Base-by-base conservation (phyloP, 495 filamentous ascomycete species). In the Beverwykella pulmonaria region DNA sequence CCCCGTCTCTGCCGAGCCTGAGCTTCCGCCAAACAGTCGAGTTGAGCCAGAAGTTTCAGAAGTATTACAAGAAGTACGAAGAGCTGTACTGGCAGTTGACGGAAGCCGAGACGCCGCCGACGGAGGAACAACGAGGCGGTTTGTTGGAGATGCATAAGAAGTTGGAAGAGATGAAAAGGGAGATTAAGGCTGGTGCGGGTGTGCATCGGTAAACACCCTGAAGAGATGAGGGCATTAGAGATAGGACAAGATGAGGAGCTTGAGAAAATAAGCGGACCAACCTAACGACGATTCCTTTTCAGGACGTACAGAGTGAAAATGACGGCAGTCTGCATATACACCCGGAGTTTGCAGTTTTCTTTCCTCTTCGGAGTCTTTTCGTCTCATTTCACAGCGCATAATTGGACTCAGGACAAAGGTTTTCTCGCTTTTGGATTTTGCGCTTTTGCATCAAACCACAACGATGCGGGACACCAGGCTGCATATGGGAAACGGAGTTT, bases 111-210 rank as follows among this genome's bases (percentile, higher is more conserved):
- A 54, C 20, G 20, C 15, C 70, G n/a, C 72, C 72, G 30, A 70
- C 41, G 17, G 62, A 63, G 14, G 54, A 8, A 25, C 54, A 68
- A 53, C 17, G 69, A 14, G 59, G 61, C 3, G 60, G 61, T 17
- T 34, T 74, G 17, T 44, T 70, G 67, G 61, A 47, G 46, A 74
- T 74, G 72, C 72, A 72, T 34, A 65, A 63, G 60, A 68, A 72
- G 47, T 41, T 74, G 23, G 67, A 67, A 41, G 72, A 70, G 49
- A 74, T 74, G 72, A 74, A 74, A 67, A 50, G 63, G 52, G 71
- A 74, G 62, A 74, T 74, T 44, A 64, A 67, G 58, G 69, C 65
- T 27, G 71, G 71, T 36, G 61, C 69, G 29, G 57, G 68, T 10
- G 55, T 49, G 26, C 26, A 53, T 15, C 59, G 32, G 5, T 63